These are phyloP conservation scores for Amyloporia xantha DNA, from an alignment of 768 basidiomycete species.

Conservation along the genomic window DNA sequence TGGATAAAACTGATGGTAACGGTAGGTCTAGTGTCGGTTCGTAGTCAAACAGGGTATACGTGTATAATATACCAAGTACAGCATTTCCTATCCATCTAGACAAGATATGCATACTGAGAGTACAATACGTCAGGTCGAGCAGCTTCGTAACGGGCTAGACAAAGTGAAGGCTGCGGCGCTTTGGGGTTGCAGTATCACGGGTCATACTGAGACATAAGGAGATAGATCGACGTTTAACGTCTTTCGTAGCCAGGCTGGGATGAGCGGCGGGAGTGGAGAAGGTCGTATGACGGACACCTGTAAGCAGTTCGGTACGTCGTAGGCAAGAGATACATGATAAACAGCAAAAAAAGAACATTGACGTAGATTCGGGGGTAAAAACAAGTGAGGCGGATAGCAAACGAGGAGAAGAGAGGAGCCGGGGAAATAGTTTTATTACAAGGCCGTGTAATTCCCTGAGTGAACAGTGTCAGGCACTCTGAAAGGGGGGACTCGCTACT, in stretches of 20 bases:
- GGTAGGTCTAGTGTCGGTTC: neutral
- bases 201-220: neutral
- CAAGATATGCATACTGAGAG: neutral
- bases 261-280: neutral
- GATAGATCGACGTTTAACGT: neutral
- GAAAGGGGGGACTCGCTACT: neutral
- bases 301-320: too few relatives aligned
- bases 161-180: neutral
- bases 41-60: neutral
- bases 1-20: neutral
- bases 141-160: neutral
- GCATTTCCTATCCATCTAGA: neutral
- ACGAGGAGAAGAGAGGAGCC: neutral
- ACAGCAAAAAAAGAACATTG: neutral
- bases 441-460: constrained; percentile 21
- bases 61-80: neutral
- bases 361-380: neutral
- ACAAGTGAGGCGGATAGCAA: neutral
- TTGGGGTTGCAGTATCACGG: neutral
- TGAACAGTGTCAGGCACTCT: neutral
- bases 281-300: too few relatives aligned
- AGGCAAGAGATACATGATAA: neutral
- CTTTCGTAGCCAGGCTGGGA: neutral
- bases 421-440: constrained; percentile 1
- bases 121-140: neutral